These are phyloP conservation scores for Cucurbita pepo DNA, from an alignment of 306 rosid genomes.

Conservation along the genomic window DNA sequence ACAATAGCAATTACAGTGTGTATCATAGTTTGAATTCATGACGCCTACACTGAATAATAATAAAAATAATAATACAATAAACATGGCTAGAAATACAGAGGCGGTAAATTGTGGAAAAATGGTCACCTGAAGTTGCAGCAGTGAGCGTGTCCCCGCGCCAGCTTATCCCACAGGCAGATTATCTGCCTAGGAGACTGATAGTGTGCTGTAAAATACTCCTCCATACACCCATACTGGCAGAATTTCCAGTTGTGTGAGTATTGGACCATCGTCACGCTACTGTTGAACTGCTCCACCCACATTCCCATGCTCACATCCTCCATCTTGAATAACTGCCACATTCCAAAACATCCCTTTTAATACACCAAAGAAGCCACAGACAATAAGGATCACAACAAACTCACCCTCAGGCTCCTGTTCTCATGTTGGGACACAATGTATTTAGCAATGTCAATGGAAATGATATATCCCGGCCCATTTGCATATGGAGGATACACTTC, in stretches of 20 bases:
- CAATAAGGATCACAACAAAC: conserved; percentile 15
- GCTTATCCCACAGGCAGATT: conserved; percentile 86
- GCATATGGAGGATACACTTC: conserved; percentile 88
- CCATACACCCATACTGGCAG: conserved; percentile 95
- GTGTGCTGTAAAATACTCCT: conserved; percentile 80
- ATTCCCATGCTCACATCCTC: conserved; percentile 99
- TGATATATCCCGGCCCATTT: conserved; percentile 82
- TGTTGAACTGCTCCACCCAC: conserved; percentile 89
- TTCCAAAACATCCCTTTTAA: not conserved
- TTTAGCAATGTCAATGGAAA: conserved; percentile 66
- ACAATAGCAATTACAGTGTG: not conserved
- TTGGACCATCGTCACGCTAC: conserved; percentile 31
- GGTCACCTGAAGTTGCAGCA: conserved; percentile 87
- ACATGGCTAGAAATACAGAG: not conserved
- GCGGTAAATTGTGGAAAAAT: not conserved
- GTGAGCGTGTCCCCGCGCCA: conserved; percentile 56
- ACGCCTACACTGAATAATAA: not conserved
- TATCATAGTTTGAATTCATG: not conserved
- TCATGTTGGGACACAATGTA: conserved; percentile 49
- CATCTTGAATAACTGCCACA: conserved; percentile 81
- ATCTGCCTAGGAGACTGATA: conserved; percentile 97
- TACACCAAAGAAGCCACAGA: not conserved
- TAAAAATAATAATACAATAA: not conserved
- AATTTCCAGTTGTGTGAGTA: conserved; percentile 97
- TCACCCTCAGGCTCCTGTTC: conserved; percentile 50